Base-by-base conservation (phyloP, 108 stramenopile genomes). In the Skeletonema tropicum region DNA sequence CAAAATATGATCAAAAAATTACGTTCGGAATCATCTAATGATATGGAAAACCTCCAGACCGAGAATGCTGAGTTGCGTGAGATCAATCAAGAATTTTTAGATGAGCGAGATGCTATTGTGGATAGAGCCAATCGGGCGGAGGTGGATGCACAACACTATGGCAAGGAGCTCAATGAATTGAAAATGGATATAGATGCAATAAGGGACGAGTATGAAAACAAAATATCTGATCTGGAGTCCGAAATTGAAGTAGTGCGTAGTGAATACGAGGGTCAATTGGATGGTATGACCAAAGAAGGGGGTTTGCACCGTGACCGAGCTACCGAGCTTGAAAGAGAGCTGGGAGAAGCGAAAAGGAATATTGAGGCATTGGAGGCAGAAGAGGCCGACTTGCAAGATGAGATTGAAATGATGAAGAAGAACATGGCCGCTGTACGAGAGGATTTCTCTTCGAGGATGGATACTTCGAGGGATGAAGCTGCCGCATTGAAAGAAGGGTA, bases 371-470 rank as follows among this genome's bases (percentile, higher is more conserved):
- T 81, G 35, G 80, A 81, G 62, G 80, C 46, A 14, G 80, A 81
- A 9, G 65, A 42, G 17, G 57, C 70, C 11, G 80, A 81, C 49
- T 66, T 81, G 68, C 73, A 74, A 71, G 80, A 81, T 64, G 74
- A 73, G 17, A 39, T 81, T 46, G 80, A 81, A 49, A 74, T 65
- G 19, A 81, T 81, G 80, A 74, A 81, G 31, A 81, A 81, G 65
- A 81, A 81, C 52, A 81, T 81, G 80, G 26, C 59, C 4, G 74
- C 67, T 2, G 80, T 81, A 26, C 55, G 74, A n/a, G 70, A 63
- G 1, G 80, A 81, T 61, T 75, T 81, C 46, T 57, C 68, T 29
- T 59, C 68, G 12, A 42, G 80, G 30, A 75, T 75, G 33, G 70
- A 81, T 21, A 57, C 65, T 41, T 52, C 69, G 35, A 63, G 70